Evolutionary conservation across 345 rosid genomes (phyloP), one percentile per base, ranked within the genome.

Genomic region (Acer campestre): DNA sequence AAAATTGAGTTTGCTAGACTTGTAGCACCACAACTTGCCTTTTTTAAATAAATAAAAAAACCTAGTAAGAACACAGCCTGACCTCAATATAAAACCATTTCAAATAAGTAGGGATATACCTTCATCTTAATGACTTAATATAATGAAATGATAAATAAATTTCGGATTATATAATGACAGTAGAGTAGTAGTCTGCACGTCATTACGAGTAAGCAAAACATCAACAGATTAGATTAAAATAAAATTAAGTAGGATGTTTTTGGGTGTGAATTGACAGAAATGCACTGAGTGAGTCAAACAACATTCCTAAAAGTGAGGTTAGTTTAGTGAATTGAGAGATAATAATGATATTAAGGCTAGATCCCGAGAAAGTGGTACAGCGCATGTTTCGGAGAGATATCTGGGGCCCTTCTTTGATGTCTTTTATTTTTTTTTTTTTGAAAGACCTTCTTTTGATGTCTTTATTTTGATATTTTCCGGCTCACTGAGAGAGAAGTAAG

Each of bases 351-450:
- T 35, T 35, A 4, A 10, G 38, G 13, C 2, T 61, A 22, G 68
- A 78, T 73, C 78, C 76, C 55, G 70, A 31, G 14, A 56, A 53
- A 55, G 67, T 8, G 31, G 49, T 0, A 2, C 48, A 78, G 80
- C 86, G 77, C 12, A 71, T 78, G 74, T 83, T 71, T 71, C 84
- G 88, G 86, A 74, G 83, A 79, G 78, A 79, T 74, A 76, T 65
- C 40, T 17, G 70, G 79, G 68, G 66, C 83, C 56, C 70, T 12
- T 18, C 44, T 38, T 70, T 64, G 4, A 20, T 14, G 74, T 48
- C 23, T 17, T 63, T 35, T 25, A 1, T 25, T 25, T 25, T 25
- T 25, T 25, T 25, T 25, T 25, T 25, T 25, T 25, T 0, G 1
- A 25, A 25, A 1, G 27, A 25, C 56, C 70, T 12, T 18, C 44